Base-by-base conservation (phyloP, 306 rosid genomes). In the Cercis canadensis region DNA sequence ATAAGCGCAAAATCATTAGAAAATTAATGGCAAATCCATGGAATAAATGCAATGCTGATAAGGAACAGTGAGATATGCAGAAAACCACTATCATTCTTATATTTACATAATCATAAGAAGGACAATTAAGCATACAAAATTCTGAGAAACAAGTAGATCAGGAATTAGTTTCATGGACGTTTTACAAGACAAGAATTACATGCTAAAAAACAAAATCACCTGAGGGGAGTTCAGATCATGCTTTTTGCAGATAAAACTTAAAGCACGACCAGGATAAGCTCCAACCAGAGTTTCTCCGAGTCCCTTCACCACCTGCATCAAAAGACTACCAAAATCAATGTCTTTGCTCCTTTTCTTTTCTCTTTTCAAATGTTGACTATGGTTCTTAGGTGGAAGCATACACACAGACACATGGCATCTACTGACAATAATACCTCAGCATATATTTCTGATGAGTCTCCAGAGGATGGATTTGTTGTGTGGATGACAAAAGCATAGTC, bases 201-300 rank as follows among this genome's bases (percentile, higher is more conserved):
- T 3, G 40, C 36, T 46, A 21, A 45, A 21, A 45, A 83, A 39
- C 33, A 75, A 37, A 43, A 34, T 81, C 74, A 91, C 99, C 93
- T 83, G 86, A 24, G 97, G 96, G 68, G 97, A 86, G 74, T 81
- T 80, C 80, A 91, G 84, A 80, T 88, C 87, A 64, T 72, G 79
- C 71, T 91, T 94, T 85, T 91, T 87, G 95, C 89, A 78, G 73
- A 91, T 69, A 81, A 94, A 94, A 76, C 99, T 94, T 81, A 94
- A 67, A 78, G 99, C 97, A 56, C 99, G 99, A 54, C 99, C 99
- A 5, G 99, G 99, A 79, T 94, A 94, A 39, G 99, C 99, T 82
- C 97, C 99, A 50, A 94, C 99, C 31, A 94, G 85, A 63, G 97
- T 94, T 82, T 94, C 99, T 67, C 99, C 99, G 8, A 94, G 97